A percentile compares a stretch with the other conserved stretches of the same genome.
Conservation (phyloP, 1,139 yeast genomes). For the Taphrina confusa region DNA sequence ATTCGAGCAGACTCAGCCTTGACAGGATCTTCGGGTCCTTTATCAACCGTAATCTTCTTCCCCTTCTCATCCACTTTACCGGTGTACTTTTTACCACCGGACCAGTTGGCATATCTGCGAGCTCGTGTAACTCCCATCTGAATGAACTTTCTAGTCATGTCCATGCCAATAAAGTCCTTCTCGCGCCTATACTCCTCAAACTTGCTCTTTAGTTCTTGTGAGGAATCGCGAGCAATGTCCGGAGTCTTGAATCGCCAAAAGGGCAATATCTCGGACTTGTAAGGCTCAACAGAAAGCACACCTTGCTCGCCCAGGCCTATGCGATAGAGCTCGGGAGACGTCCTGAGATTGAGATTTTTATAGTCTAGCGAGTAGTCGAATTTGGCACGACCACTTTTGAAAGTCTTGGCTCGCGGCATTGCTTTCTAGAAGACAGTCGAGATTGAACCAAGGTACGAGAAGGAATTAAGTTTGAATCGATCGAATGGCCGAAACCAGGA, state of each 20-base stretch:
- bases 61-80: conserved; percentile 23
- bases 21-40: conserved; percentile 26
- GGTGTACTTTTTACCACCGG: conserved; percentile 30
- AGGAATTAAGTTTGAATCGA: no score
- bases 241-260: conserved; percentile 34
- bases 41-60: conserved; percentile 17
- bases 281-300: conserved; percentile 31
- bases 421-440: no score
- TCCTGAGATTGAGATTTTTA: conserved; percentile 11
- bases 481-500: no score
- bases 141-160: conserved; percentile 32
- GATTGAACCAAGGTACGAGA: no score
- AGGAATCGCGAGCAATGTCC: conserved; percentile 6
- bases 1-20: conserved; percentile 32
- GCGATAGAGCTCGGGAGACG: conserved; percentile 22
- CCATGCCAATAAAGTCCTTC: conserved; percentile 31
- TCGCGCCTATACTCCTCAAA: conserved; percentile 13
- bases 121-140: conserved; percentile 36
- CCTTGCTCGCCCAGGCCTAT: conserved; percentile 33
- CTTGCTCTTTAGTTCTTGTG: conserved; percentile 6
- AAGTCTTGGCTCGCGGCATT: conserved; percentile 7
- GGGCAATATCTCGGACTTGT: conserved; percentile 30
- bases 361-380: conserved; percentile 29
- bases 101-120: conserved; percentile 32
- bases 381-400: conserved; percentile 10